A percentile compares a stretch with the other conserved stretches of the same genome.
phyloP scores from a whole-genome alignment of 495 filamentous ascomycete species.

The Penicillium nucicola region DNA sequence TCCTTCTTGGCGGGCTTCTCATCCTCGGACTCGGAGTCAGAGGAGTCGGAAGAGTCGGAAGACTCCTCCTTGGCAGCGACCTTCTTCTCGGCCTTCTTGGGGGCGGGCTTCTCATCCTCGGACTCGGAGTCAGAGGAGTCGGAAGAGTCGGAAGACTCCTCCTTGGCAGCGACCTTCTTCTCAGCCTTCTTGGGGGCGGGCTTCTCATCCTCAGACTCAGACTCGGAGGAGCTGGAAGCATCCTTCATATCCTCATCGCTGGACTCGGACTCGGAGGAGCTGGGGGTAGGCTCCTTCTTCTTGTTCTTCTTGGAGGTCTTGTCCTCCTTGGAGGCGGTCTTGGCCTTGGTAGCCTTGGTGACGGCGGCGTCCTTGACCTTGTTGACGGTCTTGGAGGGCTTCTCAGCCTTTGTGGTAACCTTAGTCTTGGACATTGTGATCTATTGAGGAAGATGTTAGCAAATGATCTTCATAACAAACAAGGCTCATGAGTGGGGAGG shows the following conservation, averaged over 20 bases:
- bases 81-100: constrained; percentile 26
- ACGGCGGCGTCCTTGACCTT: constrained; percentile 54
- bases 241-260: constrained; percentile 39
- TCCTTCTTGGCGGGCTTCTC: constrained; percentile 33
- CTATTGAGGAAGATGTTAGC: constrained; percentile 29
- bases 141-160: constrained; percentile 37
- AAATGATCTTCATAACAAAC: background rate
- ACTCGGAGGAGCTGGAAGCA: constrained; percentile 29
- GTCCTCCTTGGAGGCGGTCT: constrained; percentile 42
- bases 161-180: constrained; percentile 28
- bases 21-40: constrained; percentile 26
- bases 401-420: constrained; percentile 41
- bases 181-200: constrained; percentile 29
- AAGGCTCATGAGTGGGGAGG: background rate
- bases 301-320: constrained; percentile 35
- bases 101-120: constrained; percentile 28
- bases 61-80: constrained; percentile 14
- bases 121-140: constrained; percentile 33
- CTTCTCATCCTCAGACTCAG: constrained; percentile 35
- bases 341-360: constrained; percentile 45
- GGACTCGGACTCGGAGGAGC: constrained; percentile 46
- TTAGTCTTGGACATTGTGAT: constrained; percentile 54
- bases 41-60: constrained; percentile 20
- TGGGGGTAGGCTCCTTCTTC: constrained; percentile 49
- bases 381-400: constrained; percentile 47